Evolutionary conservation across 768 basidiomycete species (phyloP), one percentile per base, ranked within the genome.

Genomic region (Auricularia sp.): DNA sequence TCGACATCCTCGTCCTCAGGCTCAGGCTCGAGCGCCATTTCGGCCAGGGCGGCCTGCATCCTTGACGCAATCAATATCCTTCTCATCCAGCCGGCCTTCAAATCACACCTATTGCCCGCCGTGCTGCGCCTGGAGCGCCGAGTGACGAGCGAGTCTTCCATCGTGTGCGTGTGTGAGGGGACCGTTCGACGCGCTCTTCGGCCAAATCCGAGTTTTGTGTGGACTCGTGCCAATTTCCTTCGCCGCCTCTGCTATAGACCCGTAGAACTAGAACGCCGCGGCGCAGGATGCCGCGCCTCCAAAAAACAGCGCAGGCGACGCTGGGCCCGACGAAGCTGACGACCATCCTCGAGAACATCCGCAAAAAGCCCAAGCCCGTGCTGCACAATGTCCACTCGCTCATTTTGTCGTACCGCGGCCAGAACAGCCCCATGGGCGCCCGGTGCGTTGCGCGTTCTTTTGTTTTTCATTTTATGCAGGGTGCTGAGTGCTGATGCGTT

Each of bases 1-100:
- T 94, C 91, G 0, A 74, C 73, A 67, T 93, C 91, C 53, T 91
- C 88, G 14, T 90, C 91, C 2, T 75, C 72, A 53, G 83, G 81
- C 10, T 74, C 77, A 3, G 77, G 68, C 43, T 83, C 82, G n/a
- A 77, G 61, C 16, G 79, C 81, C 74, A 87, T 83, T 72, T 88
- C 87, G 2, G 90, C 90, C 67, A 92, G 75, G 5, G 87, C 90
- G 6, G 85, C 82, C 71, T 87, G 85, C 88, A 91, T 90, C 62
- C 90, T 91, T 64, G 6, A 23, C 64, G 29, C 29, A 29, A 6
- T 7, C 42, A 61, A 67, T 68, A 29, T 29, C 29, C 1, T 29
- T 3, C 29, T 29, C 29, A 1, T 29, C 29, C 29, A 29, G 29
- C 29, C 29, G 29, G 29, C 2, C 29, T 29, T 3, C 29, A 29